These are phyloP conservation scores for Chaetomium tenue DNA, from an alignment of 495 filamentous ascomycete species.

Conservation along the genomic window DNA sequence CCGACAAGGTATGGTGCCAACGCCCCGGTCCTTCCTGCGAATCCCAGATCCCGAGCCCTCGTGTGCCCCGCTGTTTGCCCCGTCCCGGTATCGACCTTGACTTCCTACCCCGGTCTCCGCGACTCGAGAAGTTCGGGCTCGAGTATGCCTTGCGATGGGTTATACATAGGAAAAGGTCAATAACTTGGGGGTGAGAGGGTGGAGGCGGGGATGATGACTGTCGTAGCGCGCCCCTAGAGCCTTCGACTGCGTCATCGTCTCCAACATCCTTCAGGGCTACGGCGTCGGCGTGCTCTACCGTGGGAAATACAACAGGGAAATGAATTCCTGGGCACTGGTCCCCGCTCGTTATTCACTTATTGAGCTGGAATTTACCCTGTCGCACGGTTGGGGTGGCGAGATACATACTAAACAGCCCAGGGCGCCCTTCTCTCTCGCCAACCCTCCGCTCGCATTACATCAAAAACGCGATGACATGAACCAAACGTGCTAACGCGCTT, in stretches of 20 bases:
- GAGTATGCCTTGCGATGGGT: background rate
- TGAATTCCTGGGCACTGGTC: background rate
- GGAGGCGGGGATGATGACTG: no score
- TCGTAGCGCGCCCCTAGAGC: background rate
- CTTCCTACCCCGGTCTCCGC: conserved; percentile 9
- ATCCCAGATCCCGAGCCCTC: conserved; percentile 28
- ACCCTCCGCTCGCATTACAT: conserved; percentile 13
- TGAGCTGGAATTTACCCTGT: background rate
- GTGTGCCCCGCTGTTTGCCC: conserved; percentile 36
- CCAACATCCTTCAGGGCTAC: background rate
- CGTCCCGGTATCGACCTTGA: conserved; percentile 28
- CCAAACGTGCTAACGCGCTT: conserved; percentile 23
- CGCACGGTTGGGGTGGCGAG: background rate
- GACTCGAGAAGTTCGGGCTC: background rate
- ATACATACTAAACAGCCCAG: background rate
- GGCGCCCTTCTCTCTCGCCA: background rate
- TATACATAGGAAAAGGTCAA: background rate
- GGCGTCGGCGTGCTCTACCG: background rate
- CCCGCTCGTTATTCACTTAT: background rate
- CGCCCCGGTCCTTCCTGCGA: conserved; percentile 30
- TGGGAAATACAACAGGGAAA: background rate
- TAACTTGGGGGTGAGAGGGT: background rate
- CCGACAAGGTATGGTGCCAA: conserved; percentile 53
- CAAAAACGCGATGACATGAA: conserved; percentile 3
- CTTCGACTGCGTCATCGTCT: background rate